phyloP scores from a whole-genome alignment of 768 basidiomycete species.

The Suillus occidentalis region DNA sequence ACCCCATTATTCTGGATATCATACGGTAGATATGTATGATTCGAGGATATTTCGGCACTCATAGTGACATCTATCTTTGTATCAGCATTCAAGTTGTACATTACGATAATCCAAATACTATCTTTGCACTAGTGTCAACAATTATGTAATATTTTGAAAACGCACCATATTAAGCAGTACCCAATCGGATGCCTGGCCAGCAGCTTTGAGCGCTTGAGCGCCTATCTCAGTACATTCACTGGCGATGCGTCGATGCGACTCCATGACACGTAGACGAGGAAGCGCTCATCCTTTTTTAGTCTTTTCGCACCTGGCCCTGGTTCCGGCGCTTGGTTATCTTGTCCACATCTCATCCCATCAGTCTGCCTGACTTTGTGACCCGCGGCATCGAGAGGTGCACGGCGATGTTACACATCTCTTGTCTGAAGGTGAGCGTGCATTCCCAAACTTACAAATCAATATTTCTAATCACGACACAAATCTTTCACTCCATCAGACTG shows the following conservation, averaged over 20 bases:
- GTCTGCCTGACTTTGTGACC: not conserved
- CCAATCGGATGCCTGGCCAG: too few relatives aligned
- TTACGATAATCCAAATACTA: too few relatives aligned
- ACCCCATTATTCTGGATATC: constrained; percentile 2
- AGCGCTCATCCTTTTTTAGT: not conserved
- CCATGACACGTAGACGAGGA: not conserved
- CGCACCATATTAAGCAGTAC: too few relatives aligned
- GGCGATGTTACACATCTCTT: not conserved
- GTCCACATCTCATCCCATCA: not conserved
- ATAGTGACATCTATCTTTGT: not conserved
- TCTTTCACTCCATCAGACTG: not conserved
- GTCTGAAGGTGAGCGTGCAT: not conserved
- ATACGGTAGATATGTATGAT: not conserved
- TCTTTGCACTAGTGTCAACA: too few relatives aligned
- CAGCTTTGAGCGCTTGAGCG: too few relatives aligned
- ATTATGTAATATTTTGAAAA: too few relatives aligned
- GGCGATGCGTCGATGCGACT: not conserved
- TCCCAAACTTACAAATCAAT: not conserved
- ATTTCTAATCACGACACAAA: not conserved
- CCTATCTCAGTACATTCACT: too few relatives aligned
- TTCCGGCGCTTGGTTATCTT: not conserved
- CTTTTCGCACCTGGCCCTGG: not conserved
- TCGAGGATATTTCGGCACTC: not conserved
- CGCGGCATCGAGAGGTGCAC: not conserved
- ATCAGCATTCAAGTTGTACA: too few relatives aligned